These are phyloP conservation scores for Aurantiochytrium sp. DNA, from an alignment of 108 stramenopile genomes.

Conservation along the genomic window DNA sequence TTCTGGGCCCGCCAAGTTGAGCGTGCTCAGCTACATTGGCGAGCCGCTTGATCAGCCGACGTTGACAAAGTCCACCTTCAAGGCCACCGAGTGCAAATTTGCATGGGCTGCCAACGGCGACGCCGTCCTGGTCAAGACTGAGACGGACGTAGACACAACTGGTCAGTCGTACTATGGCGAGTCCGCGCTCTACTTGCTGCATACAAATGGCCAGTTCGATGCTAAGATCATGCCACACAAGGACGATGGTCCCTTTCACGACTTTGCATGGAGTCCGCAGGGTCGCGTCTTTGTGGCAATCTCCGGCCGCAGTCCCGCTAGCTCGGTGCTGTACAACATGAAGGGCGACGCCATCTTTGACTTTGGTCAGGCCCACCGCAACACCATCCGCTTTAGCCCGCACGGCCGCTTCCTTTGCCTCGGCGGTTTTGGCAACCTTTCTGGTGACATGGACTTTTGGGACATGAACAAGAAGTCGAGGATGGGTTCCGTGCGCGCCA, in stretches of 20 bases:
- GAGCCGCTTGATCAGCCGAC: neutral
- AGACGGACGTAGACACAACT: slow-evolving; percentile 46
- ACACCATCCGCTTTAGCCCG: slow-evolving; percentile 73
- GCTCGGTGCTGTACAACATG: slow-evolving; percentile 65
- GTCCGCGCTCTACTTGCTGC: slow-evolving; percentile 42
- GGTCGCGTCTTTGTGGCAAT: slow-evolving; percentile 36
- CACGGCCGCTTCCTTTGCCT: slow-evolving; percentile 80
- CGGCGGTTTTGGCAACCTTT: slow-evolving; percentile 74
- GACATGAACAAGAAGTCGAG: slow-evolving; percentile 72
- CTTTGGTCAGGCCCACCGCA: slow-evolving; percentile 84
- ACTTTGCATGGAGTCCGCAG: slow-evolving; percentile 43
- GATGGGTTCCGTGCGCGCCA: slow-evolving; percentile 49
- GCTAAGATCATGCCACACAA: slow-evolving; percentile 31
- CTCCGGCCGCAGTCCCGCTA: slow-evolving; percentile 42
- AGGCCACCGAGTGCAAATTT: neutral
- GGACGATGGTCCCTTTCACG: slow-evolving; percentile 38
- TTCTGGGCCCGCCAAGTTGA: neutral
- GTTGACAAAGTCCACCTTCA: neutral
- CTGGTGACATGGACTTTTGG: slow-evolving; percentile 87
- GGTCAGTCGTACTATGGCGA: slow-evolving; percentile 49
- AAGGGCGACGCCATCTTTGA: slow-evolving; percentile 81
- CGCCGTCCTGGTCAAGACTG: slow-evolving; percentile 35
- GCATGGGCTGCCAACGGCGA: neutral
- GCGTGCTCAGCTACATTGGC: neutral
- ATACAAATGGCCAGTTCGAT: slow-evolving; percentile 35